Base-by-base conservation (phyloP, 768 basidiomycete species). In the Psilocybe azurescens region DNA sequence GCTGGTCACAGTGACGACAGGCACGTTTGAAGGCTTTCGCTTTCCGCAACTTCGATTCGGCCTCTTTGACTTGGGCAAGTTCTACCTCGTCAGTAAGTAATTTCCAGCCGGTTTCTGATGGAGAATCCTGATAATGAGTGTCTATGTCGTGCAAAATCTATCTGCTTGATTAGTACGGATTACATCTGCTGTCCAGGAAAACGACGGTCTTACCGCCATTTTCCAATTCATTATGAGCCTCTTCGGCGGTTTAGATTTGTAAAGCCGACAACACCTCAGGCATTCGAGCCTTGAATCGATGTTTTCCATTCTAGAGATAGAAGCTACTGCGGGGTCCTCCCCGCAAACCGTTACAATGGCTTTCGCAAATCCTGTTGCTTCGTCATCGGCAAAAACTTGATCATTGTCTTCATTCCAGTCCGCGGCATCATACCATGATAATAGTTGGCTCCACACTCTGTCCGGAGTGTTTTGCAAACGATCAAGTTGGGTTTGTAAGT, bases 161-260 rank as follows among this genome's bases (percentile, higher is more conserved):
- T 18, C 38, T 33, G 28, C 20, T 3, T 38, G 18, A 11, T 36
- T 36, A 36, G 33, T 36, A 36, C 33, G 6, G 11, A 36, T 36
- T 7, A 36, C 11, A 36, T 36, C 30, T 38, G 56, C 39, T 53
- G 24, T 32, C 32, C 5, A 29, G 30, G 38, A 14, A 52, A 36
- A 11, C 16, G 32, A 13, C 20, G 13, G 10, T 70, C 72, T 46
- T 65, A 75, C 77, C 51, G 74, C 77, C 57, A 62, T 69, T 38
- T 55, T 70, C 76, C 76, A 78, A 28, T 62, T 70, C 75, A 77
- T 76, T 10, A 70, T 69, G 10, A 70, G 65, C 7, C 70, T 63
- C 8, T 52, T 63, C n/a, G 67, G 60, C 1, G 58, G 51, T 29
- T 67, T 67, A 4, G 60, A 38, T 2, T 33, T 36, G 16, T 29